Base-by-base conservation (phyloP, 805 yeast species). In the Yamadazyma paraphyllophila region DNA sequence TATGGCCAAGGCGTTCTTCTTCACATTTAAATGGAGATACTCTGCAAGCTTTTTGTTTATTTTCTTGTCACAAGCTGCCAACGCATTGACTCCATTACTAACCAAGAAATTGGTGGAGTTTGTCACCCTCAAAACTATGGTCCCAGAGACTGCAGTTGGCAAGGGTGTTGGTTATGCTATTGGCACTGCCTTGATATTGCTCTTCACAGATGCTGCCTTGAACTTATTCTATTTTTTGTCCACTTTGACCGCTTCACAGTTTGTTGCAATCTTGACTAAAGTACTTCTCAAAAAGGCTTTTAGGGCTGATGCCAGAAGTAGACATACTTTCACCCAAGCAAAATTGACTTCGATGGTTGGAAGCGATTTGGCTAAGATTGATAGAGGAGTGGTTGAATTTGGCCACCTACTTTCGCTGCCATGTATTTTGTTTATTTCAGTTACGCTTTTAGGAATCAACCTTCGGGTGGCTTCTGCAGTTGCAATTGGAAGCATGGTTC, bases 361-460 rank as follows among this genome's bases (percentile, higher is more conserved):
- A 49, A 81, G 95, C 2, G 97, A 90, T 60, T 69, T 88, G 29
- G 77, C 91, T 12, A 80, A 96, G 57, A 74, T 89, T 26, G 96
- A 88, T 61, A 73, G 85, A 50, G 88, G 89, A 4, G 61, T 82
- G 11, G 77, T 77, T 2, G 82, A 81, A 50, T 79, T 81, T 54
- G 85, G 85, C 6, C 78, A 81, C 55, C 56, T 83, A 14, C 60
- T 83, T 54, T 69, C 81, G 11, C 76, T 86, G 57, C 90, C 92
- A 0, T 67, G 84, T 4, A 73, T 85, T 1, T 62, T 87, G 38
- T 74, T 74, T 3, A 79, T 86, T 49, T 75, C 85, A 15, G 68
- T 86, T 29, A 85, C 78, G 0, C 67, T 89, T 17, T 72, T 90
- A 31, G 66, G 83, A 30, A 71, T 77, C 39, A 81, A 84, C 57